Conservation (phyloP, 192 early-diverging fungal species). For the Chytriomyces sp. region DNA sequence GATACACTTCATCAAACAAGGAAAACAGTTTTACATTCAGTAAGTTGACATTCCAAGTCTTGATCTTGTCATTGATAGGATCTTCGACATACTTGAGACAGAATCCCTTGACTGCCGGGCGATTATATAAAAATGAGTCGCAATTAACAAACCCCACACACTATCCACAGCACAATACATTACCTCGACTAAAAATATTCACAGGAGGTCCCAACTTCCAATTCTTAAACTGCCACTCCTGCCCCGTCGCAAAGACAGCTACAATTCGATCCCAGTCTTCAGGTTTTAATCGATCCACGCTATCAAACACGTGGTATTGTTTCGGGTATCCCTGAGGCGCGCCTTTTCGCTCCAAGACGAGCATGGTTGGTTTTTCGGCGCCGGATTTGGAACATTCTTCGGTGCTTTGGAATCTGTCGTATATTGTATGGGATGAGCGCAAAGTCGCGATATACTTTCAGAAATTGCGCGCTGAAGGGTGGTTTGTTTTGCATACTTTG, state of each 20-base stretch:
- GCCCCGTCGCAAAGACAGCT: constrained; percentile 89
- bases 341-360: constrained; percentile 64
- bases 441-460: no score
- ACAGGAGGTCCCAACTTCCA: constrained; percentile 88
- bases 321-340: constrained; percentile 59
- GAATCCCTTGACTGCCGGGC: constrained; percentile 52
- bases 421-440: neutral
- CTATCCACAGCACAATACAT: neutral
- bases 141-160: neutral
- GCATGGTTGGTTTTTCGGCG: constrained; percentile 66
- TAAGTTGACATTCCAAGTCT: constrained; percentile 53
- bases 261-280: constrained; percentile 86
- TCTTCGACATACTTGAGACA: constrained; percentile 60
- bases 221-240: constrained; percentile 91
- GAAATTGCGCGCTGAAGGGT: no score
- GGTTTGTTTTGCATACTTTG: constrained; percentile 58
- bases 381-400: constrained; percentile 64
- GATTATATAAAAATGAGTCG: neutral
- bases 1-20: neutral
- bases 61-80: constrained; percentile 44
- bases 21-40: constrained; percentile 46
- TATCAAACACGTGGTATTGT: constrained; percentile 83
- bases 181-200: constrained; percentile 77
- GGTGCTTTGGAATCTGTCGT: constrained; percentile 33
- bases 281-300: constrained; percentile 68